phyloP scores from a whole-genome alignment of 2,329 filamentous ascomycete genomes.

The Epichloe brachyelytri region DNA sequence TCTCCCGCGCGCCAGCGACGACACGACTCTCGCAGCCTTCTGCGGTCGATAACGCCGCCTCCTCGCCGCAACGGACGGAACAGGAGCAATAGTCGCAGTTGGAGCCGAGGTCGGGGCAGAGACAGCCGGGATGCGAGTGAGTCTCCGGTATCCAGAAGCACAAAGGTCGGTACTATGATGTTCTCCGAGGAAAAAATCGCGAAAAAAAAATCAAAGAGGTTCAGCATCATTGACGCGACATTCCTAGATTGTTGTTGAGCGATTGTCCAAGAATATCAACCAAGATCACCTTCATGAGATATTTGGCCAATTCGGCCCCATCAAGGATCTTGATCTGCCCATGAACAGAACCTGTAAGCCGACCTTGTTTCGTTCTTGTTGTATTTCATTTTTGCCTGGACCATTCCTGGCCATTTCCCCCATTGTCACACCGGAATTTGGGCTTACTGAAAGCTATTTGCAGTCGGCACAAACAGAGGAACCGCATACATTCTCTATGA shows the following conservation, averaged over 20 bases:
- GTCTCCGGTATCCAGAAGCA: constrained; percentile 31
- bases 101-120: constrained; percentile 22
- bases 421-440: not conserved
- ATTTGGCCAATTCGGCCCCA: constrained; percentile 76
- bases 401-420: not conserved
- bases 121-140: constrained; percentile 24
- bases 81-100: constrained; percentile 17
- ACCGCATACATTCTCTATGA: constrained; percentile 86
- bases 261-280: constrained; percentile 88
- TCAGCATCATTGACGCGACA: not conserved
- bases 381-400: not conserved
- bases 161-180: constrained; percentile 31
- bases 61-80: constrained; percentile 22
- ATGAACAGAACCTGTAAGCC: constrained; percentile 70
- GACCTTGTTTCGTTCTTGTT: not conserved
- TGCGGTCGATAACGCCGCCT: constrained; percentile 18
- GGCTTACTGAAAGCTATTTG: not conserved
- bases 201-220: not conserved
- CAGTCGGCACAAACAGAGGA: constrained; percentile 80
- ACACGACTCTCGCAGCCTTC: constrained; percentile 21
- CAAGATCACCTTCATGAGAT: constrained; percentile 83
- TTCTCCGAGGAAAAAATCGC: not conserved
- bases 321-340: constrained; percentile 79
- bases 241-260: constrained; percentile 79
- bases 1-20: constrained; percentile 20